Evolutionary conservation across 2,329 filamentous ascomycete genomes (phyloP), one percentile per base, ranked within the genome.

Genomic region (Fonsecaea pugnacius): DNA sequence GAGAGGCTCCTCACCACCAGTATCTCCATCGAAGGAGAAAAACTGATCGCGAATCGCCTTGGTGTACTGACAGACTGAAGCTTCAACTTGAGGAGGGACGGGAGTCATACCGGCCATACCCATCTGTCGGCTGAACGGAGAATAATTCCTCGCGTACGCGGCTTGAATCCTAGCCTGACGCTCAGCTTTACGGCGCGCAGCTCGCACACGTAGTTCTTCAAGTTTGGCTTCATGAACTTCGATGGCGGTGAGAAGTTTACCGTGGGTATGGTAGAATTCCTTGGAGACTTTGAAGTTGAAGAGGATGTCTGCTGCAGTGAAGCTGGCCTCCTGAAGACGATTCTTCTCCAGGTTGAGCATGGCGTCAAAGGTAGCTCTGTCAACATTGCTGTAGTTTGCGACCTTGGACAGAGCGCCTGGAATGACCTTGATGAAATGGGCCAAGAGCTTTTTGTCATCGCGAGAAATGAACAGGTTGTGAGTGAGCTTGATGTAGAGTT

Each of bases 161-260:
- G 52, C 36, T 18, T 27, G 30, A 12, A 52, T 12, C 8, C 30
- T 35, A 12, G 59, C 58, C 9, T 51, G 32, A 27, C 57, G 58
- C 38, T 63, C 54, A n/a, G 21, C 36, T 32, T 52, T 52, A 55
- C 58, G 61, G 51, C 50, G 40, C 9, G 30, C 58, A 21, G 21
- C 27, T 32, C 57, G 50, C 12, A 35, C 27, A 16, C 66, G 63
- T 27, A 60, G 5, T 27, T 57, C 61, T 10, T 48, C 18, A 27
- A 68, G 46, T 21, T 68, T 62, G 33, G 62, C 60, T 51, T 66
- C 66, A n/a, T 54, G 57, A 27, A 52, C 24, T 38, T 66, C 64
- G 30, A 64, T 60, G 33, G 55, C 40, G 12, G 58, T 62, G 54
- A 68, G 30, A 16, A 68, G 51, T 35, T 62, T 61, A n/a, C 58